These are phyloP conservation scores for Artemisia annua DNA, from an alignment of 129 eudicot species.

Conservation along the genomic window DNA sequence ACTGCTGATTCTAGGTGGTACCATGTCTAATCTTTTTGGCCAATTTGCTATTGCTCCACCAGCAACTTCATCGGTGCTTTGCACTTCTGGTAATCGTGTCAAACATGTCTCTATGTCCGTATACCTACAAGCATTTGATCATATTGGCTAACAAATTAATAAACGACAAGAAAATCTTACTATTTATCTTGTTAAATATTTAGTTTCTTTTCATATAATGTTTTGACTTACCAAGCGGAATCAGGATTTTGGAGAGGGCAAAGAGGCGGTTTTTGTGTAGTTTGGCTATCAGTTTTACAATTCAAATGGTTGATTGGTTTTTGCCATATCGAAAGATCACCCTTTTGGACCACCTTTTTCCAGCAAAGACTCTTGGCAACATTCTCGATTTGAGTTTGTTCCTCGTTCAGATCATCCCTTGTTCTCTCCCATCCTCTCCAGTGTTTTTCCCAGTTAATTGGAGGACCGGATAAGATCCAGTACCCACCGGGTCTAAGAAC, in stretches of 20 bases:
- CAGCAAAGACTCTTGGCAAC: conserved; percentile 88
- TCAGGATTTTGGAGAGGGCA: conserved; percentile 74
- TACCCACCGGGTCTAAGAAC: conserved; percentile 92
- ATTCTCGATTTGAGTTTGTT: conserved; percentile 73
- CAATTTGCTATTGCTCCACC: conserved; percentile 83
- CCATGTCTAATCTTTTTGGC: conserved; percentile 70
- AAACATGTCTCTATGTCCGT: conserved; percentile 78
- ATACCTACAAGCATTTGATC: conserved; percentile 51
- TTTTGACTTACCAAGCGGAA: conserved; percentile 74
- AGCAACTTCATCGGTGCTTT: conserved; percentile 51
- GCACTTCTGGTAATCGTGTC: conserved; percentile 81
- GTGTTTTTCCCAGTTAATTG: conserved; percentile 66
- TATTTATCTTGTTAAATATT: too few species aligned
- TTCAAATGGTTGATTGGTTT: conserved; percentile 71
- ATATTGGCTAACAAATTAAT: neutral
- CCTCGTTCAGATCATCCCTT: conserved; percentile 67
- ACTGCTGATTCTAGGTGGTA: conserved; percentile 76
- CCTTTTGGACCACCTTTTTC: conserved; percentile 73
- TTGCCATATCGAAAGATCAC: conserved; percentile 89
- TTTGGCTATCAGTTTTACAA: conserved; percentile 53
- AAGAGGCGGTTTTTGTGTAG: conserved; percentile 47
- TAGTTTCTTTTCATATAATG: too few species aligned
- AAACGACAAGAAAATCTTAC: neutral
- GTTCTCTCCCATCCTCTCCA: conserved; percentile 93
- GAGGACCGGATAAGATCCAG: conserved; percentile 97